These are phyloP conservation scores for Saitozyma podzolica DNA, from an alignment of 768 basidiomycete genomes.

Conservation along the genomic window DNA sequence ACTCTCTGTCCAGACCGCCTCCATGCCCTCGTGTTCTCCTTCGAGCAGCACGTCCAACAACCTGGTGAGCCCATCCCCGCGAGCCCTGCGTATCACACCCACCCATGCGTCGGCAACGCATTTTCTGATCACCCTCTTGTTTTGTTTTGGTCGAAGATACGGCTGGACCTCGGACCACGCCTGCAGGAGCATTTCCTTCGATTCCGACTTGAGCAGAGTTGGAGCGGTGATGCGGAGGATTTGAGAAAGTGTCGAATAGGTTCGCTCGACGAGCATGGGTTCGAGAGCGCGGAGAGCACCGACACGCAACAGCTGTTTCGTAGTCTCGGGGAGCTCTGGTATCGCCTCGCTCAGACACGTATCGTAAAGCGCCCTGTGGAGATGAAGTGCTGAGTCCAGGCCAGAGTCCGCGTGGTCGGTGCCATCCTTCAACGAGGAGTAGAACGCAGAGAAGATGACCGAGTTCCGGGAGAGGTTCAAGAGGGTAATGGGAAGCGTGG, in stretches of 20 bases:
- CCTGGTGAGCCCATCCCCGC: conserved; percentile 61
- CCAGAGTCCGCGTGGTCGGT: conserved; percentile 41
- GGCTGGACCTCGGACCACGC: conserved; percentile 40
- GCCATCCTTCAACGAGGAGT: conserved; percentile 29
- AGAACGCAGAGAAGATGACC: conserved; percentile 36
- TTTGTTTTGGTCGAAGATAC: conserved; percentile 36
- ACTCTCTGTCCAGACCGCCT: conserved; percentile 63
- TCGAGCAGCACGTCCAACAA: conserved; percentile 61
- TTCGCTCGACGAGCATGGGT: conserved; percentile 46
- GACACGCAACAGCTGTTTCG: conserved; percentile 29
- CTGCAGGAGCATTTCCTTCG: conserved; percentile 11
- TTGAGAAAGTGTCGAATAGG: conserved; percentile 48
- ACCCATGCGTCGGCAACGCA: conserved; percentile 84
- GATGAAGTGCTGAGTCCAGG: conserved; percentile 44
- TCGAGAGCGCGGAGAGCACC: conserved; percentile 42
- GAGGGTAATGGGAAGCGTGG: conserved; percentile 49
- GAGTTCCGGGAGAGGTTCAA: conserved; percentile 42
- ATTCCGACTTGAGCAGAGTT: conserved; percentile 32
- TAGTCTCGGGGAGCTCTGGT: conserved; percentile 23
- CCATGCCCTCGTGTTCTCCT: conserved; percentile 64
- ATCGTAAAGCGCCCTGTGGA: conserved; percentile 46
- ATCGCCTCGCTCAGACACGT: conserved; percentile 46
- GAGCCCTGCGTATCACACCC: conserved; percentile 69
- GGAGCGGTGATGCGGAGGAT: conserved; percentile 43
- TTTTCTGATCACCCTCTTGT: conserved; percentile 44